A percentile compares a stretch with the other conserved stretches of the same genome.
phyloP scores from a whole-genome alignment of 345 rosid genomes.

The thale cress (Arabidopsis thaliana) region TAIR10.1 NC_003075.7:17730001-17730500 shows the following conservation, averaged over 20 bases:
- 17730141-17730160: background rate
- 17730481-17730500: background rate
- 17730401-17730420: background rate
- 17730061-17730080: no score
- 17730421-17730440: background rate
- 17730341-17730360: slow-evolving; percentile 14
- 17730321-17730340: background rate
- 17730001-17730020: no score
- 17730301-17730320: slow-evolving; percentile 38
- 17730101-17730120: background rate
- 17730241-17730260: background rate
- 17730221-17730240: background rate
- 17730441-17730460: slow-evolving; percentile 11
- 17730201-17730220: background rate
- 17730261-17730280: background rate
- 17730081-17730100: background rate
- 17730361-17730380: slow-evolving; percentile 30
- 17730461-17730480: slow-evolving; percentile 19
- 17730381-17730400: slow-evolving; percentile 37
- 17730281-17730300: slow-evolving; percentile 34
- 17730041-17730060: no score
- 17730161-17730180: slow-evolving; percentile 23
- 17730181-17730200: background rate
- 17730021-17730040: no score
- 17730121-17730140: background rate